Conservation (phyloP, 1,284 basidiomycete species). For the Volvariella surrecta region DNA sequence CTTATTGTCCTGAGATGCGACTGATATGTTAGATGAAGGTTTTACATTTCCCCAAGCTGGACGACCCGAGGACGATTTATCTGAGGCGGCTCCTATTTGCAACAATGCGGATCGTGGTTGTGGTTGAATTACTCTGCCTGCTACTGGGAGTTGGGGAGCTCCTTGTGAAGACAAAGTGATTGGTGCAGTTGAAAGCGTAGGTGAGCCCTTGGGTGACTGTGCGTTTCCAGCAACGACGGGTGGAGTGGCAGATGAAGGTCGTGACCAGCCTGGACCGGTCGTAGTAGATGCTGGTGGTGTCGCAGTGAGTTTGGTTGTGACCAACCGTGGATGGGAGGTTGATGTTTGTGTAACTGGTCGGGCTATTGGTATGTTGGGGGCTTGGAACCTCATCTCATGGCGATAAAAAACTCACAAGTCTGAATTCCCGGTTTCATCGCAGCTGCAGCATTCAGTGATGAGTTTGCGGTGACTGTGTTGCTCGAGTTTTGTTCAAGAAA, state of each 20-base stretch:
- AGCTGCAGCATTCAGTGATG: constrained; percentile 26
- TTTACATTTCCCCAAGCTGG: constrained; percentile 60
- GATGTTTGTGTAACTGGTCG: constrained; percentile 44
- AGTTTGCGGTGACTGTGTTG: constrained; percentile 32
- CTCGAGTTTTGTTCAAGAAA: constrained; percentile 81
- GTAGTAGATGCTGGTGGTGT: constrained; percentile 41
- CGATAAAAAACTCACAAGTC: constrained; percentile 33
- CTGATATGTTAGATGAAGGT: constrained; percentile 19
- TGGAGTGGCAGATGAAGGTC: constrained; percentile 64
- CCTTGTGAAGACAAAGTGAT: constrained; percentile 20
- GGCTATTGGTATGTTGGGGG: no score
- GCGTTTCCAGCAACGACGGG: constrained; percentile 35
- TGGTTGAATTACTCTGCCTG: constrained; percentile 61
- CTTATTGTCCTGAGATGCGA: constrained; percentile 26
- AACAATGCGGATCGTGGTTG: constrained; percentile 41
- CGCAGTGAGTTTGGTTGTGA: constrained; percentile 79
- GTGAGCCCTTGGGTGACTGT: constrained; percentile 34
- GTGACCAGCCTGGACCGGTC: constrained; percentile 65
- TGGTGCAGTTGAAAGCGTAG: constrained; percentile 34
- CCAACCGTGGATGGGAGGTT: constrained; percentile 63
- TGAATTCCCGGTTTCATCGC: constrained; percentile 40
- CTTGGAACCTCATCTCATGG: neutral
- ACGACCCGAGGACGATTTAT: constrained; percentile 33
- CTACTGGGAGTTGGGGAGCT: constrained; percentile 43
- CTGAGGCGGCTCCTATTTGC: constrained; percentile 28